phyloP scores from a whole-genome alignment of 345 rosid species.

The Psidium guajava region DNA sequence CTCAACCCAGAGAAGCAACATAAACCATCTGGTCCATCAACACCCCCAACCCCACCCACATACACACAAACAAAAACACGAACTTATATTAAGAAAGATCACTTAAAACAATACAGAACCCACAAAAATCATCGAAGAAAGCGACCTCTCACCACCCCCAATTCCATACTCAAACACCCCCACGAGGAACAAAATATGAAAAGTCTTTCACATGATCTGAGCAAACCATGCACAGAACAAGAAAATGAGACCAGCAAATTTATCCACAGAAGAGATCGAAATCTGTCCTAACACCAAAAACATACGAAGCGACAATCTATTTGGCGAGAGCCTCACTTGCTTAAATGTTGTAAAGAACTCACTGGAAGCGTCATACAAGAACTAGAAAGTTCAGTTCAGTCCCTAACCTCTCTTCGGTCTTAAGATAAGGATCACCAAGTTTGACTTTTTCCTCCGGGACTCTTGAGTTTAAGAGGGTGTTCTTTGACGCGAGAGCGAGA shows the following conservation, averaged over 20 bases:
- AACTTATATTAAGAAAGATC: background rate
- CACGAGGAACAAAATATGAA: background rate
- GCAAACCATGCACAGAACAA: background rate
- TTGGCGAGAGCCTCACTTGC: background rate
- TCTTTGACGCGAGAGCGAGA: background rate
- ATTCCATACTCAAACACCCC: background rate
- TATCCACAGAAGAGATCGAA: background rate
- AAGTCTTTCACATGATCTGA: background rate
- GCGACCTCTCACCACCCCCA: background rate
- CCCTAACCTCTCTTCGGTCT: background rate
- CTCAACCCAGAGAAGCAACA: slow-evolving; percentile 26
- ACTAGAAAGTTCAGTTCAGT: background rate
- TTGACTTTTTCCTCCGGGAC: background rate
- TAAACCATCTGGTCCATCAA: slow-evolving; percentile 24
- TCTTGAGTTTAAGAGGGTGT: background rate
- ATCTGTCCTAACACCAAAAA: background rate
- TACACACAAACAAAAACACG: background rate
- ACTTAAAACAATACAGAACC: background rate
- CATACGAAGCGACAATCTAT: background rate
- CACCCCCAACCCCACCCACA: background rate
- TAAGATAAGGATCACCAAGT: background rate
- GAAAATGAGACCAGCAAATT: background rate
- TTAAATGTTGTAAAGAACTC: background rate
- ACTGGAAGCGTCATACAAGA: background rate
- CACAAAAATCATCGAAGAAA: background rate